phyloP scores from a whole-genome alignment of 2,329 filamentous ascomycete genomes.

The Nemania abortiva region DNA sequence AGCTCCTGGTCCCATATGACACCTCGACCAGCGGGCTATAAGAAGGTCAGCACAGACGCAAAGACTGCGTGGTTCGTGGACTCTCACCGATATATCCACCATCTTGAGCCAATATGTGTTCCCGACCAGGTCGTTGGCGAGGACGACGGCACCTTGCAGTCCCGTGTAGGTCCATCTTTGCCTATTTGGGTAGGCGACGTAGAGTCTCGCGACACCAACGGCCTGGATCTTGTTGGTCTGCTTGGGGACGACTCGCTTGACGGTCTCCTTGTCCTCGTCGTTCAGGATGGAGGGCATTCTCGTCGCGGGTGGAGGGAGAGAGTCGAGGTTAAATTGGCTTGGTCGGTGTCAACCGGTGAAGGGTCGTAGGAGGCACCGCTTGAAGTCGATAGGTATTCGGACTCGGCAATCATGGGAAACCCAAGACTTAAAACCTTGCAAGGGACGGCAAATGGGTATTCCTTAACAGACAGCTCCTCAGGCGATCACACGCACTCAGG shows the following conservation, averaged over 20 bases:
- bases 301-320: slow-evolving; percentile 36
- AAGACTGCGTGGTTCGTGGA: slow-evolving; percentile 15
- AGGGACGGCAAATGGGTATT: slow-evolving; percentile 6
- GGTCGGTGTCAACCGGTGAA: slow-evolving; percentile 27
- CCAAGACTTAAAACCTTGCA: slow-evolving; percentile 2
- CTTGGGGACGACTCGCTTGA: slow-evolving; percentile 94
- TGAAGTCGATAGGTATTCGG: slow-evolving; percentile 17
- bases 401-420: slow-evolving; percentile 24
- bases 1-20: slow-evolving; percentile 99
- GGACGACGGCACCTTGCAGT: slow-evolving; percentile 88
- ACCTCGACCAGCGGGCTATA: slow-evolving; percentile 78
- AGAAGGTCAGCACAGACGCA: slow-evolving; percentile 27
- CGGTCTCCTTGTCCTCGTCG: slow-evolving; percentile 95
- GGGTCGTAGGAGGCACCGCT: slow-evolving; percentile 39
- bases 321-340: slow-evolving; percentile 4
- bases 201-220: slow-evolving; percentile 91
- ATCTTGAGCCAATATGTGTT: slow-evolving; percentile 98
- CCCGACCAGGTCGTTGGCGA: slow-evolving; percentile 93
- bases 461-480: slow-evolving; percentile 16
- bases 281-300: slow-evolving; percentile 77
- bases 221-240: slow-evolving; percentile 97
- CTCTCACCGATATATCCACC: slow-evolving; percentile 90
- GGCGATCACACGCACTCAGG: slow-evolving; percentile 21
- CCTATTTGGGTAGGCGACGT: slow-evolving; percentile 88
- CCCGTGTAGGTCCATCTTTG: slow-evolving; percentile 94